Percentiles rank a stretch among this genome's conserved stretches.
phyloP scores from a whole-genome alignment of 208 protist species.

The Crithidia fasciculata region DNA sequence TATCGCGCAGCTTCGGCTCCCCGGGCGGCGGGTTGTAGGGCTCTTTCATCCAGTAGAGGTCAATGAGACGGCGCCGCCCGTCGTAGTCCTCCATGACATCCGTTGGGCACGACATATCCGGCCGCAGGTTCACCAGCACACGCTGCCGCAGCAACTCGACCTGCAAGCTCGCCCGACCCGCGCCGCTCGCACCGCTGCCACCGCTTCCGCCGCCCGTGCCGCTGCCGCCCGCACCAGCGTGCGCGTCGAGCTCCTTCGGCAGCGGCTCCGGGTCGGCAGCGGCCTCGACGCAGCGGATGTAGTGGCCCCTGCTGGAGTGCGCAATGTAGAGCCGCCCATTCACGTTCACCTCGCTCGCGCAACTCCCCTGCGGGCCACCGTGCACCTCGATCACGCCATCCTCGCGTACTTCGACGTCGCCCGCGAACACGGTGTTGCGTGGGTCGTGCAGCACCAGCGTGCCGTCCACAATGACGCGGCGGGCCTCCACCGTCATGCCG shows the following conservation, averaged over 20 bases:
- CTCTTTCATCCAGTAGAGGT: conserved; percentile 39
- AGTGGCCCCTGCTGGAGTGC: not conserved
- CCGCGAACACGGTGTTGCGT: conserved; percentile 21
- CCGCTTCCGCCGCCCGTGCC: not conserved
- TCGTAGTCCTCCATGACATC: conserved; percentile 50
- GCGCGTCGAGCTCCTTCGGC: conserved; percentile 13
- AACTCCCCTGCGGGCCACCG: conserved; percentile 24
- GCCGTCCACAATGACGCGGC: conserved; percentile 24
- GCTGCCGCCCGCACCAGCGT: conserved; percentile 1
- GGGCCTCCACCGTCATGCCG: conserved; percentile 20
- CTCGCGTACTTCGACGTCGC: conserved; percentile 37
- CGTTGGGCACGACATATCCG: conserved; percentile 46
- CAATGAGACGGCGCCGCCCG: conserved; percentile 34
- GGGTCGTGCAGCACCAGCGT: conserved; percentile 30
- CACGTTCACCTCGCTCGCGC: conserved; percentile 18
- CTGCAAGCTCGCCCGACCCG: conserved; percentile 12
- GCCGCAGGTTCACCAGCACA: conserved; percentile 39
- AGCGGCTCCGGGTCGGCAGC: not conserved
- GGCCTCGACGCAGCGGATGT: conserved; percentile 28
- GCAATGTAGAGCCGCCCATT: conserved; percentile 26
- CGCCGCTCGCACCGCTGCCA: not conserved
- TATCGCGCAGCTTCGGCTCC: conserved; percentile 31
- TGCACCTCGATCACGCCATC: conserved; percentile 34
- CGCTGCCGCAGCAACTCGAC: conserved; percentile 31
- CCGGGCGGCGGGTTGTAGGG: conserved; percentile 35